Conservation (phyloP, 768 basidiomycete species). For the Auriculariales sp. region DNA sequence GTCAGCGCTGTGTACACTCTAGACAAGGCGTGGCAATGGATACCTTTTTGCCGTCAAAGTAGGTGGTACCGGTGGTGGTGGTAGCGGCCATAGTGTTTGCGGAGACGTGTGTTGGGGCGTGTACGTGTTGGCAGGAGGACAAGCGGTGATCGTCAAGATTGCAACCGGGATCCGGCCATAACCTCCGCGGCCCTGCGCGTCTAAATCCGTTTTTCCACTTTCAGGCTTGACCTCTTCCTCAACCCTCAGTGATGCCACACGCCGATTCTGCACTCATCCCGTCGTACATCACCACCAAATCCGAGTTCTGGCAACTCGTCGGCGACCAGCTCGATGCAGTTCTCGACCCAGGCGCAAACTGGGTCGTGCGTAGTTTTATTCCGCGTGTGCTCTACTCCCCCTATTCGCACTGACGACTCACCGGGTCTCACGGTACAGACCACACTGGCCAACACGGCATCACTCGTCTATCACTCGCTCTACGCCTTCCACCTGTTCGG, state of each 20-base stretch:
- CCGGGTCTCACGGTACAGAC: conserved; percentile 36
- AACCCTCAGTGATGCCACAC: conserved; percentile 66
- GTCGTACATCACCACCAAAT: conserved; percentile 51
- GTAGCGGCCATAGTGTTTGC: no score
- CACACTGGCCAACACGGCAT: conserved; percentile 75
- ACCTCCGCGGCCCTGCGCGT: no score
- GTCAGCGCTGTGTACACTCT: background rate
- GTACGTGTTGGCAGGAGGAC: background rate
- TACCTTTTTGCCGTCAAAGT: conserved; percentile 43
- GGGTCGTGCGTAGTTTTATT: conserved; percentile 32
- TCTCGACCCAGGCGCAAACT: conserved; percentile 54
- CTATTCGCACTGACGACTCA: no score
- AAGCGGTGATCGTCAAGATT: background rate
- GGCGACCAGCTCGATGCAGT: conserved; percentile 44
- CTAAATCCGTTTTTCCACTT: no score
- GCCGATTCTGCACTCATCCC: conserved; percentile 69
- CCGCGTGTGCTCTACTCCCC: background rate
- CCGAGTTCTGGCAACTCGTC: conserved; percentile 71
- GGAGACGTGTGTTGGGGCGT: conserved; percentile 8
- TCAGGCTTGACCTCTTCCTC: no score
- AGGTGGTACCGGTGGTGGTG: conserved; percentile 44
- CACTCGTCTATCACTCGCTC: conserved; percentile 66
- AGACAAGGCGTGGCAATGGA: background rate
- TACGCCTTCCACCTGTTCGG: conserved; percentile 59
- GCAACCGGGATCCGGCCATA: no score